phyloP scores from a whole-genome alignment of 1,284 basidiomycete species.

The Ceratobasidium sp. region DNA sequence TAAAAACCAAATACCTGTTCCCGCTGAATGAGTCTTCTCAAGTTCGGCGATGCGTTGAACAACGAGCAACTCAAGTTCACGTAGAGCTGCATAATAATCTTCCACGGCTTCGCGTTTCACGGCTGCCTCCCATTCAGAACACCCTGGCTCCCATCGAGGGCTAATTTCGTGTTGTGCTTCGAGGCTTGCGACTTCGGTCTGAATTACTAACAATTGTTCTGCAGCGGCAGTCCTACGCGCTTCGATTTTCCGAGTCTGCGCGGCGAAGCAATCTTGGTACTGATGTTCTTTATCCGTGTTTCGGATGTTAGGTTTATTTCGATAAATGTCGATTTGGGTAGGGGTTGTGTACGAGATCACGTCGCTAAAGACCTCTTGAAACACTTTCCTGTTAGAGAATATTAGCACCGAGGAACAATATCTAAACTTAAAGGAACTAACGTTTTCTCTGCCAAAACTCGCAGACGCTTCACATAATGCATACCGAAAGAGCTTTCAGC shows the following conservation, averaged over 20 bases:
- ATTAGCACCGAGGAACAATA: no score
- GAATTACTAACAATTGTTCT: background rate
- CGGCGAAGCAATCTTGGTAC: background rate
- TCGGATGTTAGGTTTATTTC: background rate
- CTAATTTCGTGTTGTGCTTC: conserved; percentile 1
- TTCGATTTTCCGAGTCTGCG: conserved; percentile 8
- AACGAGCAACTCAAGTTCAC: conserved; percentile 49
- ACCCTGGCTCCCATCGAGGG: conserved; percentile 20
- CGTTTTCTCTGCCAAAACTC: conserved; percentile 7
- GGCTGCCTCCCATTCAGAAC: conserved; percentile 44
- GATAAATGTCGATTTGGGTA: background rate
- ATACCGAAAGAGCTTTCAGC: background rate
- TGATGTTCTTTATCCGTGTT: conserved; percentile 5
- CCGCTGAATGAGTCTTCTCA: conserved; percentile 37
- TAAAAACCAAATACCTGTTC: conserved; percentile 42
- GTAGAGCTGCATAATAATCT: conserved; percentile 47
- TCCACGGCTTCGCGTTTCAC: conserved; percentile 27
- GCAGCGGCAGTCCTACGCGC: background rate
- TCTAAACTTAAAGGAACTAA: background rate
- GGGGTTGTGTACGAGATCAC: background rate
- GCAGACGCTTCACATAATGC: conserved; percentile 14
- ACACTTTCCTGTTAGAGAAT: background rate
- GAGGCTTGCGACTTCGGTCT: conserved; percentile 1
- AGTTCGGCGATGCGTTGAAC: conserved; percentile 43
- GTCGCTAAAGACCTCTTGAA: background rate